Base-by-base conservation (phyloP, 192 early-diverging fungal genomes). In the Coemansia sp. region DNA sequence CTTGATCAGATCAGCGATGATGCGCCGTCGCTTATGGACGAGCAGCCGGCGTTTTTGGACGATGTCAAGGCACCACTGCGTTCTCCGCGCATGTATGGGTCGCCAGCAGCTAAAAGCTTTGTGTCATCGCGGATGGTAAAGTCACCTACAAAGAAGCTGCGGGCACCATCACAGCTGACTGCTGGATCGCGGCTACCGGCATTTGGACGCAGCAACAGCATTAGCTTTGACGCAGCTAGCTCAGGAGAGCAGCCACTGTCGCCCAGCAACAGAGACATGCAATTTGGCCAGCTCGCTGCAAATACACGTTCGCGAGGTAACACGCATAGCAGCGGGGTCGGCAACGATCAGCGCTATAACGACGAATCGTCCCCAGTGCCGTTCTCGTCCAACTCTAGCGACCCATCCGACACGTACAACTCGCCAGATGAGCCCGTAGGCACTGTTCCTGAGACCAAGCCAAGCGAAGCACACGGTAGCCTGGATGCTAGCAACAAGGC, bases 1-100 rank as follows among this genome's bases (percentile, higher is more conserved):
- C 44, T 67, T 21, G 59, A 65, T 20, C 63, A 61, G 9, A 62
- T 73, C 13, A 35, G 35, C 41, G 55, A 57, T 11, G 69, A 61
- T 33, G 53, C 60, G 30, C 60, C 64, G 16, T 67, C 71, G 40
- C 54, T 76, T 30, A 52, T 70, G 41, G 72, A 76, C 40, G 72
- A 76, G 51, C 66, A 76, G 45, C 72, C 72, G 28, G 46, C 61
- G 43, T 74, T 74, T 43, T 37, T 68, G 46, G 71, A 74, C 18
- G 71, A 74, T 0, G 52, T 53, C 20, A 54, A 56, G 9, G 45
- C 54, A 40, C 45, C 58, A 38, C 48, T 37, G 40, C 64, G 64
- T 15, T 58, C 64, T 15, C 64, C 64, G 7, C 64, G 53, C 14
- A 41, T 45, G 6, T 74, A 74, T 30, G 71, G 71, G 16, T 74